Base-by-base conservation (phyloP, 2,329 filamentous ascomycete genomes). In the Corynespora cassiicola region DNA sequence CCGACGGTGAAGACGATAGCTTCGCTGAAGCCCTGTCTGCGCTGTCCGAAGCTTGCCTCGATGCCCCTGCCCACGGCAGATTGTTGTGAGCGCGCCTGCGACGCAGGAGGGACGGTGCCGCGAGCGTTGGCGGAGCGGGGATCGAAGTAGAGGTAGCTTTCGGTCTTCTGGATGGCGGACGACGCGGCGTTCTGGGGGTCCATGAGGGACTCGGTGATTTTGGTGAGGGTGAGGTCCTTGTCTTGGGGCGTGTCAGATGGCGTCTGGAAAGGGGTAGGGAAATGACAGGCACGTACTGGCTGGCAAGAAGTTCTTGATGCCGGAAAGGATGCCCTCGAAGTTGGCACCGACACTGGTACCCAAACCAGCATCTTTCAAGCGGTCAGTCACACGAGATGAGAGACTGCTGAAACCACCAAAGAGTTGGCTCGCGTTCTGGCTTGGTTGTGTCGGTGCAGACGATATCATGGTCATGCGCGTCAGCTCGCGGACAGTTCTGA, bases 401-500 rank as follows among this genome's bases (percentile, higher is more conserved):
- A 99, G 88, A 27, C 87, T 90, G 19, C 87, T 94, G 74, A 99
- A 96, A 31, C 91, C 90, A 14, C 90, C 87, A 74, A 99, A 96
- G 11, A 99, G 79, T 57, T 96, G 89, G 5, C 81, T 85, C 3
- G 88, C 68, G 50, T 82, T 81, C 54, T 85, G 79, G 12, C 80
- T 76, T 10, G 83, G 75, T 44, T 86, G 77, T 10, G 79, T 76
- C 7, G 88, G 85, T 19, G 91, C 85, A 1, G 91, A 95, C 4
- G 91, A 89, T 68, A 99, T 87, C 82, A 97, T 96, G 10, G 92
- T 97, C 90, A 97, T 96, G 50, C 94, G 90, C 5, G 92, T 97
- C 33, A 95, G 90, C 52, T 95, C 89, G 44, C 92, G 90, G 35
- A 97, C 88, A 84, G 60, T 53, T 34, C 59, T 85, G 55, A 99